Percentiles rank a stretch among this genome's conserved stretches.
Conservation (phyloP, 1,139 yeast species). For the Geotrichum fermentans region DNA sequence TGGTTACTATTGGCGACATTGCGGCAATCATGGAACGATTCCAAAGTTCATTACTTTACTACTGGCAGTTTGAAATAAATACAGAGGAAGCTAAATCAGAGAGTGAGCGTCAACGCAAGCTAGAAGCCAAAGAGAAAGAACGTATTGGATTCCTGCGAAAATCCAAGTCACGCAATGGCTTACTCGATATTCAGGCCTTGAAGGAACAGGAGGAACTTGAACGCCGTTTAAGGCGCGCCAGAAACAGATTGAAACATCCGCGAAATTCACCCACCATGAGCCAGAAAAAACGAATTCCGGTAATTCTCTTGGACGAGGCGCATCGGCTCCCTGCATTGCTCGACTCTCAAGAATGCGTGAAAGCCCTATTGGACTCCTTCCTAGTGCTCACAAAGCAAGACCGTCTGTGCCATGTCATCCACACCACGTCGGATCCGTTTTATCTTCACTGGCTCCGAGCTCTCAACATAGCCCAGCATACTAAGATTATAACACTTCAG, state of each 20-base stretch:
- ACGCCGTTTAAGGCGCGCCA: slow-evolving; percentile 4
- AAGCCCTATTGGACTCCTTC: slow-evolving; percentile 22
- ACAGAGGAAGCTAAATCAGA: slow-evolving; percentile 13
- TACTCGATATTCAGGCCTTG: slow-evolving; percentile 13
- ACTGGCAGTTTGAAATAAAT: slow-evolving; percentile 24
- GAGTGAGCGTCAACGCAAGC: slow-evolving; percentile 9
- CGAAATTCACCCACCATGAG: slow-evolving; percentile 17
- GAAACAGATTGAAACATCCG: not conserved
- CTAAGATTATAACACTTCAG: slow-evolving; percentile 23
- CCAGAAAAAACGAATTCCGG: slow-evolving; percentile 21
- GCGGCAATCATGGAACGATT: slow-evolving; percentile 22
- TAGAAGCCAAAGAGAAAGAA: slow-evolving; percentile 6
- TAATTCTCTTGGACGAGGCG: slow-evolving; percentile 24
- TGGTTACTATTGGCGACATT: slow-evolving; percentile 22
- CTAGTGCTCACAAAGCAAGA: slow-evolving; percentile 25
- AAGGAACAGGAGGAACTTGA: slow-evolving; percentile 12
- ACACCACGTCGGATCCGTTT: slow-evolving; percentile 25
- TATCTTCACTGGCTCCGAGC: slow-evolving; percentile 24
- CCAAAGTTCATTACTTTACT: slow-evolving; percentile 23
- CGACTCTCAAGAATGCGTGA: slow-evolving; percentile 18
- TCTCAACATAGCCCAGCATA: slow-evolving; percentile 22
- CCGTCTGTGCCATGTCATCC: slow-evolving; percentile 25
- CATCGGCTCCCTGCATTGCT: slow-evolving; percentile 23
- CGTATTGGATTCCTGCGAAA: not conserved
- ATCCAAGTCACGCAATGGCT: not conserved